Evolutionary conservation across 139 green algal genomes (phyloP).

Genomic region (Tetradesmus obliquus): DNA sequence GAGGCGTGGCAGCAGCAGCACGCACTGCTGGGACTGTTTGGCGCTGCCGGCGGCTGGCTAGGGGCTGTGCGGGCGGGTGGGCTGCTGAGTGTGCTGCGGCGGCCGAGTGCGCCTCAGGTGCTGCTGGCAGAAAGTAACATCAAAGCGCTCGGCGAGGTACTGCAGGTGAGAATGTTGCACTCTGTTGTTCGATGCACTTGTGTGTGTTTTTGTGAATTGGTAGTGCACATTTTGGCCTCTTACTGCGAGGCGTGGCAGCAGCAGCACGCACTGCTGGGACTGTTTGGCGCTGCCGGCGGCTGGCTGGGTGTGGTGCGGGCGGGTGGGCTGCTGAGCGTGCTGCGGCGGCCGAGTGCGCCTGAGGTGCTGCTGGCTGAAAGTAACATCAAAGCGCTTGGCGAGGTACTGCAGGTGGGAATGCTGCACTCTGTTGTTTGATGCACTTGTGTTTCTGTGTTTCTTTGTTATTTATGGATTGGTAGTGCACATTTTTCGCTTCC

Average conservation of each 20-base stretch:
- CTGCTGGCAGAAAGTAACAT: slow-evolving; percentile 19
- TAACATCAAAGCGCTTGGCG: background rate
- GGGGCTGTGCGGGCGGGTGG: slow-evolving; percentile 48
- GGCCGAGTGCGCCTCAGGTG: slow-evolving; percentile 38
- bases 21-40: slow-evolving; percentile 2
- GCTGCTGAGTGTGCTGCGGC: slow-evolving; percentile 51
- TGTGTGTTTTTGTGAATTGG: background rate
- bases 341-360: slow-evolving; percentile 37
- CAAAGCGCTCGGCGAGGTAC: background rate
- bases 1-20: slow-evolving; percentile 40
- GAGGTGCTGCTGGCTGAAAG: slow-evolving; percentile 49
- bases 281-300: background rate
- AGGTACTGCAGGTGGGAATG: slow-evolving; percentile 12
- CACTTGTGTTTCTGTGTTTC: background rate
- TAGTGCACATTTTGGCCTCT: background rate
- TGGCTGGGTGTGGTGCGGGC: slow-evolving; percentile 51
- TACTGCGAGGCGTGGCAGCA: slow-evolving; percentile 39
- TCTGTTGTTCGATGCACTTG: background rate
- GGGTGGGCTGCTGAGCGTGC: slow-evolving; percentile 45
- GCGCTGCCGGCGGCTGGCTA: slow-evolving; percentile 28
- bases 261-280: slow-evolving; percentile 23
- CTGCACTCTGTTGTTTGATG: background rate
- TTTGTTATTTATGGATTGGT: background rate
- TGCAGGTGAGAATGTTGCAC: background rate
- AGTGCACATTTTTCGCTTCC: background rate